Conservation (phyloP, 2,329 filamentous ascomycete species). For the Acephala macrosclerotiorum region DNA sequence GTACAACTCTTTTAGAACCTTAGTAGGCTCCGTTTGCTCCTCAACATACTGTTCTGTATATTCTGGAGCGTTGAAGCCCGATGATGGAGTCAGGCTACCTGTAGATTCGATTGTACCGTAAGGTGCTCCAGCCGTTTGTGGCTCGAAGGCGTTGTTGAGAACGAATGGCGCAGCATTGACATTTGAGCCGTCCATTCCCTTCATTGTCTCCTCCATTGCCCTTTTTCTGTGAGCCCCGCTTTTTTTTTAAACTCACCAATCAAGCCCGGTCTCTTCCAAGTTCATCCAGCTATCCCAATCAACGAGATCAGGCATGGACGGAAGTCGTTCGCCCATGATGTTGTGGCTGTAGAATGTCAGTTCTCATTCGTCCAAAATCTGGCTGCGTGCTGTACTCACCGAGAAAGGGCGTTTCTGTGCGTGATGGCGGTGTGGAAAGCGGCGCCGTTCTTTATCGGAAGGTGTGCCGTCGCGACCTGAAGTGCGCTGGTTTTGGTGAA, state of each 20-base stretch:
- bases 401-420: neutral
- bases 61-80: too few relatives aligned
- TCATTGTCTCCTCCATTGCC: too few relatives aligned
- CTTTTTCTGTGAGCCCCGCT: neutral
- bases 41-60: neutral
- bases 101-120: too few relatives aligned
- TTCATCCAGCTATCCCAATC: neutral
- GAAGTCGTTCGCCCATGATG: slow-evolving; percentile 2
- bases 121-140: too few relatives aligned
- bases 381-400: neutral
- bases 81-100: too few relatives aligned
- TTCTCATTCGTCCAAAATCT: neutral
- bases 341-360: slow-evolving; percentile 1
- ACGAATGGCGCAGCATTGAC: too few relatives aligned
- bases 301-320: neutral
- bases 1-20: neutral
- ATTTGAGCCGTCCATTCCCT: too few relatives aligned
- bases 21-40: neutral
- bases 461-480: neutral
- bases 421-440: neutral
- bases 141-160: too few relatives aligned
- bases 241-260: neutral
- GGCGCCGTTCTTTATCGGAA: neutral
- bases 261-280: neutral
- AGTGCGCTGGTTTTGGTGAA: slow-evolving; percentile 7